Base-by-base conservation (phyloP, 352 stramenopile genomes). In the Poterioochromonas sp. region DNA sequence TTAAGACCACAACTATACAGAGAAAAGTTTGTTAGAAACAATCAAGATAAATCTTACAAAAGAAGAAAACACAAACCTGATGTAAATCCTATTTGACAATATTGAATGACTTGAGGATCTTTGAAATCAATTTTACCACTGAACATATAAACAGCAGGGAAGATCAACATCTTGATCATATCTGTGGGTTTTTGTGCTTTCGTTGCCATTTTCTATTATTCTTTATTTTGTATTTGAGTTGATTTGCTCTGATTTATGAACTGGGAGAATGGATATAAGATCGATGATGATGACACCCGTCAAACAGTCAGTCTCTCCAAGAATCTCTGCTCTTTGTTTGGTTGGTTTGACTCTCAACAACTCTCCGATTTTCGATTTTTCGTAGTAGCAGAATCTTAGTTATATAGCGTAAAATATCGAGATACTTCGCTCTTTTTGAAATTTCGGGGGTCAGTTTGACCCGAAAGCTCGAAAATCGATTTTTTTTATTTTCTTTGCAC, bases 71-170 rank as follows among this genome's bases (percentile, higher is more conserved):
- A 53, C 65, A 54, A 11, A 54, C 15, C 39, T 34, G 37, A 58
- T 35, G 53, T 8, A n/a, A 74, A 58, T 1, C 2, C 12, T 37
- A 34, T 74, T 39, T 35, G 5, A 1, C 11, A 26, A 20, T 73
- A 44, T 26, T 40, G 5, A 29, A 47, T 11, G 11, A 73, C 63
- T 47, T 40, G 8, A 49, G 63, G 63, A 40, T 51, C 37, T 54
- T 74, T 74, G 15, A 74, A 58, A 54, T 74, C 65, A 39, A 74
- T 74, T 2, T 54, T 51, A n/a, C n/a, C 11, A 37, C 11, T 32
- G 26, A 74, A 35, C 1, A 58, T 32, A 35, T 54, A 58, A 11
- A 54, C 29, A 15, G 41, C 65, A 35, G 65, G 65, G 11, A 74
- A 8, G 11, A 54, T 37, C 65, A 74, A 35, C 65, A 74, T 74